Evolutionary conservation across 768 basidiomycete species (phyloP).

Genomic region (Podaxis sp.): DNA sequence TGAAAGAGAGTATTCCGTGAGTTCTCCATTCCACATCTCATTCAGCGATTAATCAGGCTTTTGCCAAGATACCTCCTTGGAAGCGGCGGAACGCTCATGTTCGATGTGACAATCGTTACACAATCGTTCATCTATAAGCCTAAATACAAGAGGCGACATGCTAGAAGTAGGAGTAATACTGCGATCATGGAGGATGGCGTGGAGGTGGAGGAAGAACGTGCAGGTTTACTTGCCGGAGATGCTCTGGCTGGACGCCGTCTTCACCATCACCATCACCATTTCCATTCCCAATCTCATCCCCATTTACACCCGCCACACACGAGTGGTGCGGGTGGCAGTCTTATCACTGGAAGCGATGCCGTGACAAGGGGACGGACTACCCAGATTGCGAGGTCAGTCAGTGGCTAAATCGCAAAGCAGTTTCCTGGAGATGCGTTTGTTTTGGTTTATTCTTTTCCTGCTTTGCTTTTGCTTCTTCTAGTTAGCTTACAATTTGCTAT

Average conservation of each 20-base stretch:
- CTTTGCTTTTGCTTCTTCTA: background rate
- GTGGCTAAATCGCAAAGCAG: background rate
- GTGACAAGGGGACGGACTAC: slow-evolving; percentile 8
- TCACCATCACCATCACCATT: background rate
- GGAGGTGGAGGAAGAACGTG: slow-evolving; percentile 43
- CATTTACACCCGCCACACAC: background rate
- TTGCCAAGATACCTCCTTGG: slow-evolving; percentile 77
- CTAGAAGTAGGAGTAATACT: slow-evolving; percentile 20
- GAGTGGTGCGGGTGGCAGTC: background rate
- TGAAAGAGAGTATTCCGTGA: slow-evolving; percentile 84
- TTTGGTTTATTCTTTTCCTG: background rate
- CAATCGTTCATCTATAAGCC: slow-evolving; percentile 82
- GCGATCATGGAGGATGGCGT: slow-evolving; percentile 11
- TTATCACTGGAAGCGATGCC: background rate
- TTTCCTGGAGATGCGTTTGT: background rate
- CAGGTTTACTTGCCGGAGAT: slow-evolving; percentile 48
- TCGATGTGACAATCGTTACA: slow-evolving; percentile 87
- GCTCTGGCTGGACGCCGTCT: slow-evolving; percentile 19
- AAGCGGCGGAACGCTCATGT: slow-evolving; percentile 89
- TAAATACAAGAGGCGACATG: slow-evolving; percentile 39
- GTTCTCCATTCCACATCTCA: slow-evolving; percentile 29
- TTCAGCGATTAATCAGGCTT: slow-evolving; percentile 2
- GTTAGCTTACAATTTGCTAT: background rate
- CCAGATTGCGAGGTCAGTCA: slow-evolving; percentile 2
- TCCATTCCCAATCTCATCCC: background rate